These are phyloP conservation scores for Isochrysis galbana DNA, from an alignment of 78 protist genomes.

Conservation along the genomic window DNA sequence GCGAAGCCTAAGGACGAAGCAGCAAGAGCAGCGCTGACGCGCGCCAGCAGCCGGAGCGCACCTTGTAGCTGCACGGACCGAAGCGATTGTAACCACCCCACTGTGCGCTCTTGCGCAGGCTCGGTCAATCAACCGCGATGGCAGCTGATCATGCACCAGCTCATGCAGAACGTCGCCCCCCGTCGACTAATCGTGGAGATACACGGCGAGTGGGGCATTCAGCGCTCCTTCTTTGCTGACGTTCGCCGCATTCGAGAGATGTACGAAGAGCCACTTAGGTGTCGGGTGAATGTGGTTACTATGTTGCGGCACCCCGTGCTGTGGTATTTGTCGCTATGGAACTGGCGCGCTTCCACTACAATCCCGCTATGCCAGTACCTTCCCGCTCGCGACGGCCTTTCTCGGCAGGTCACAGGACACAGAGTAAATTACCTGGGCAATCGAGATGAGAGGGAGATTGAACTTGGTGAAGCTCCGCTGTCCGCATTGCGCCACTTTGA, in stretches of 20 bases:
- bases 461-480: no score
- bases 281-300: not conserved
- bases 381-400: not conserved
- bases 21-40: no score
- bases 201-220: not conserved
- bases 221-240: not conserved
- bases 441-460: no score
- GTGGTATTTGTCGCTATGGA: not conserved
- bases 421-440: no score
- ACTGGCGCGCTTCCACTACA: not conserved
- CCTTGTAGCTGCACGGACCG: no score
- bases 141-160: constrained; percentile 23
- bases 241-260: not conserved
- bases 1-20: no score
- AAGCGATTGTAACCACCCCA: no score
- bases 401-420: not conserved
- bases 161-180: not conserved
- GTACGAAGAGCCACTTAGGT: not conserved
- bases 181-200: not conserved
- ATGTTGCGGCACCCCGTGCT: not conserved
- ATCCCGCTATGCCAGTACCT: not conserved
- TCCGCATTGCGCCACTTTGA: not conserved
- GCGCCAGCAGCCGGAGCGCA: no score
- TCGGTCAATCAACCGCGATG: not conserved
- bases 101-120: no score